Base-by-base conservation (phyloP, 192 early-diverging fungal genomes). In the Umbelopsis sp. region DNA sequence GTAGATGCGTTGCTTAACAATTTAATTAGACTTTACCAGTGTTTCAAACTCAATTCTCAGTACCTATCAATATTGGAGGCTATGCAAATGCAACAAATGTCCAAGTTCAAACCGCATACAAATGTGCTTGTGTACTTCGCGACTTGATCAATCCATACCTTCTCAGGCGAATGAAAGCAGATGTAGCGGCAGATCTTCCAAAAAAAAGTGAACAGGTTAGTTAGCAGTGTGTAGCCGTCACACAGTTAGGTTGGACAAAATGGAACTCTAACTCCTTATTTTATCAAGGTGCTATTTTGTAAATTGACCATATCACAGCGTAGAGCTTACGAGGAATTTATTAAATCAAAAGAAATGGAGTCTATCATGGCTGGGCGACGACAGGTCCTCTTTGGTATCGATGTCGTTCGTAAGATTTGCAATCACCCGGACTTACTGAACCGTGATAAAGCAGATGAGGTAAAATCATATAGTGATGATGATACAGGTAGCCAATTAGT, bases 101-200 rank as follows among this genome's bases (percentile, higher is more conserved):
- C 43, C 93, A 96, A 81, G 95, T 99, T 12, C 95, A 96, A 71
- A 95, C 95, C 0, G 96, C 94, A 0, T 95, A 96, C 78, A 90
- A 93, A 51, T 99, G 97, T 74, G 97, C 97, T 6, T 88, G 89
- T 50, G 89, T 95, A 3, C 79, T 99, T 22, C 89, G 96, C 8
- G 95, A 97, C 70, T 82, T 96, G 20, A 97, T 99, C 72, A 90
- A 91, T 24, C 97, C 97, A 7, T 98, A 96, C 75, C 82, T 99
- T 20, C 74, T 99, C 41, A 88, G 97, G 14, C 83, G 97, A 8
- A 88, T 97, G 79, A 99, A 99, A 76, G 89, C 75, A 0, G 96
- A 99, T 74, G 96, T 98, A 20, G 96, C 96, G 1, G 71, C 85
- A 0, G 93, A 97, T 75, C 76, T 98, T 68, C 96, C 96, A 8